Conservation (phyloP, 805 yeast genomes). For the Candida methanosorbosa region DNA sequence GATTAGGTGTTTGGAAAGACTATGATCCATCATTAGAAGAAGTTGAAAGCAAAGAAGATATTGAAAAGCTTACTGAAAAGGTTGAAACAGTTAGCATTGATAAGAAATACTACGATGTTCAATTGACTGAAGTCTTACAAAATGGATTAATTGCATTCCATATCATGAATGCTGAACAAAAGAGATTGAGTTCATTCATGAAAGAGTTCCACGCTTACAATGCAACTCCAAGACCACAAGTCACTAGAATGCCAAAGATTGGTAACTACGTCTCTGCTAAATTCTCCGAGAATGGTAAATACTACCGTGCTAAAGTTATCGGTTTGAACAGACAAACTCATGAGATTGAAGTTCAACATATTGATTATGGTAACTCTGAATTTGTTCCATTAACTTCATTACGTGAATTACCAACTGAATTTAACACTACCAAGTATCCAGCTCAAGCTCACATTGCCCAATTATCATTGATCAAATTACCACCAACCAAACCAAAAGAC, state of each 20-base stretch:
- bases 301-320: slow-evolving; percentile 48
- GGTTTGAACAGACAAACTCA: slow-evolving; percentile 34
- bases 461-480: slow-evolving; percentile 45
- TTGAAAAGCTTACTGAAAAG: slow-evolving; percentile 8
- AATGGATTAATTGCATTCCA: slow-evolving; percentile 41
- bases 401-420: slow-evolving; percentile 45
- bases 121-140: slow-evolving; percentile 39
- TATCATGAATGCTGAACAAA: slow-evolving; percentile 27
- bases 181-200: slow-evolving; percentile 36
- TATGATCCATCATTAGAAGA: slow-evolving; percentile 32
- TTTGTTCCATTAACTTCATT: slow-evolving; percentile 34
- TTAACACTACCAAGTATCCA: slow-evolving; percentile 28
- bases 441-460: slow-evolving; percentile 49
- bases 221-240: slow-evolving; percentile 19
- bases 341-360: slow-evolving; percentile 42
- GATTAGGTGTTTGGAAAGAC: slow-evolving; percentile 60
- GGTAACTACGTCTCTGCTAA: slow-evolving; percentile 51
- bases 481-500: slow-evolving; percentile 48
- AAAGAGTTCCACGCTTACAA: slow-evolving; percentile 38
- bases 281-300: slow-evolving; percentile 43
- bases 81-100: slow-evolving; percentile 17
- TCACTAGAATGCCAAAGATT: slow-evolving; percentile 34
- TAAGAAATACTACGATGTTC: slow-evolving; percentile 39
- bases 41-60: slow-evolving; percentile 4
- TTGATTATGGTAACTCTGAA: slow-evolving; percentile 55